These are phyloP conservation scores for Saccharomycopsis sp. DNA, from an alignment of 805 yeast genomes.

Conservation along the genomic window DNA sequence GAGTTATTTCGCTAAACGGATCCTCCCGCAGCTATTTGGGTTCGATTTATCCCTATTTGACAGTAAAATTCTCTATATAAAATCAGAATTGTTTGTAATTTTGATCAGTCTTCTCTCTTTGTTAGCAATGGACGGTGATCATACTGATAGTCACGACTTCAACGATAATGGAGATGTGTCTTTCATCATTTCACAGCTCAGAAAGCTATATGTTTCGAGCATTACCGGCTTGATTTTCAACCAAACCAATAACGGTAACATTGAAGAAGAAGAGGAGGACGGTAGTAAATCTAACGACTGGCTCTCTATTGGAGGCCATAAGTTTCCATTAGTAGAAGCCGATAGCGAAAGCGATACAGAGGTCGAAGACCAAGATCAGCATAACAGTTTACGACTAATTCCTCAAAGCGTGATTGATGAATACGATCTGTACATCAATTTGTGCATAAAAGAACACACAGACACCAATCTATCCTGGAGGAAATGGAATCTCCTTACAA, in stretches of 20 bases:
- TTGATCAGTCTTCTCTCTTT: slow-evolving; percentile 48
- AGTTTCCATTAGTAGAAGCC: neutral
- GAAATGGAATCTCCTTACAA: slow-evolving; percentile 28
- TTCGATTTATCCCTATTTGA: slow-evolving; percentile 48
- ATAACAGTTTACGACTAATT: neutral
- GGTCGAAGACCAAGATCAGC: neutral
- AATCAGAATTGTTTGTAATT: slow-evolving; percentile 51
- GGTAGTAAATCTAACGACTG: neutral
- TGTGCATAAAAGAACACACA: slow-evolving; percentile 13
- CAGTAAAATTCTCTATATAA: slow-evolving; percentile 44
- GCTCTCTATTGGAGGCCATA: neutral
- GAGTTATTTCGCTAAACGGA: slow-evolving; percentile 44
- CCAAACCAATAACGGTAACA: neutral
- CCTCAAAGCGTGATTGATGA: slow-evolving; percentile 1
- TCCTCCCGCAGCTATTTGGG: slow-evolving; percentile 62
- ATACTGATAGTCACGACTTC: neutral
- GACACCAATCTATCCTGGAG: slow-evolving; percentile 27
- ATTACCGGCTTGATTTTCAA: slow-evolving; percentile 5
- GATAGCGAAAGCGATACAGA: neutral
- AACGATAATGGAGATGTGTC: neutral
- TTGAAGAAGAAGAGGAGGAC: slow-evolving; percentile 4
- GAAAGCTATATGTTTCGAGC: slow-evolving; percentile 8
- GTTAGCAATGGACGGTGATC: slow-evolving; percentile 14
- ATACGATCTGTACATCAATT: slow-evolving; percentile 13
- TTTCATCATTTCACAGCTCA: slow-evolving; percentile 12